These are phyloP conservation scores for Aspergillus ibericus DNA, from an alignment of 2,329 filamentous ascomycete genomes.

Conservation along the genomic window DNA sequence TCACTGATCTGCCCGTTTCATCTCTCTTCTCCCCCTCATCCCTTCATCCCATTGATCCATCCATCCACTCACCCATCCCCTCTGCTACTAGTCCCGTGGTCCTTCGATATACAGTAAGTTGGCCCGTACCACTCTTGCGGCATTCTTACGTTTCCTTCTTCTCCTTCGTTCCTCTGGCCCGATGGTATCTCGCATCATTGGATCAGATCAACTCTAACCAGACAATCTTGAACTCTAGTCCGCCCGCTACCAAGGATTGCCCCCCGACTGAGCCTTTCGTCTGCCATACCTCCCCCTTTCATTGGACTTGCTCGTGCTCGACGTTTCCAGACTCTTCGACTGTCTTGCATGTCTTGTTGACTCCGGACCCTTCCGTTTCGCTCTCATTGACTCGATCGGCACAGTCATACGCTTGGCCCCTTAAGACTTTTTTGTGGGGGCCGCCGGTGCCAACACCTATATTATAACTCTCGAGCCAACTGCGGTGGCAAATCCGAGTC, in stretches of 20 bases:
- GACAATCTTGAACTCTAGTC: slow-evolving; percentile 6
- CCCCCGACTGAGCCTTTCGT: slow-evolving; percentile 1
- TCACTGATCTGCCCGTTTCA: background rate
- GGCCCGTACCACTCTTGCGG: background rate
- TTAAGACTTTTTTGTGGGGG: slow-evolving; percentile 22
- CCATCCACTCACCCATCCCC: background rate
- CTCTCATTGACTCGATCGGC: background rate
- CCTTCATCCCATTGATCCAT: background rate
- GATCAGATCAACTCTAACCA: slow-evolving; percentile 11
- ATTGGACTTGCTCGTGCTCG: slow-evolving; percentile 2
- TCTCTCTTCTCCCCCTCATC: background rate
- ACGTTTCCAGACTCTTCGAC: slow-evolving; percentile 33
- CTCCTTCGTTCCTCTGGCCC: background rate
- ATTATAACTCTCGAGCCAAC: slow-evolving; percentile 30
- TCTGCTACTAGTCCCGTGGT: background rate
- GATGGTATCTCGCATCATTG: slow-evolving; percentile 5
- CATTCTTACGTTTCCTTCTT: background rate
- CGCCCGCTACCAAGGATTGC: slow-evolving; percentile 6
- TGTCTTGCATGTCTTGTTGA: slow-evolving; percentile 2
- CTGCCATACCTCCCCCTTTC: background rate
- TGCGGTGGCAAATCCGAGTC: slow-evolving; percentile 29
- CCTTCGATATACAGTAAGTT: slow-evolving; percentile 8
- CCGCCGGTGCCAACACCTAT: slow-evolving; percentile 23
- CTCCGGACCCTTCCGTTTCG: slow-evolving; percentile 11
- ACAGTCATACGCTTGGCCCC: slow-evolving; percentile 19